A percentile compares a stretch with the other conserved stretches of the same genome.
Evolutionary conservation across 345 rosid genomes (phyloP).

Genomic region (Melastoma malabathricum): DNA sequence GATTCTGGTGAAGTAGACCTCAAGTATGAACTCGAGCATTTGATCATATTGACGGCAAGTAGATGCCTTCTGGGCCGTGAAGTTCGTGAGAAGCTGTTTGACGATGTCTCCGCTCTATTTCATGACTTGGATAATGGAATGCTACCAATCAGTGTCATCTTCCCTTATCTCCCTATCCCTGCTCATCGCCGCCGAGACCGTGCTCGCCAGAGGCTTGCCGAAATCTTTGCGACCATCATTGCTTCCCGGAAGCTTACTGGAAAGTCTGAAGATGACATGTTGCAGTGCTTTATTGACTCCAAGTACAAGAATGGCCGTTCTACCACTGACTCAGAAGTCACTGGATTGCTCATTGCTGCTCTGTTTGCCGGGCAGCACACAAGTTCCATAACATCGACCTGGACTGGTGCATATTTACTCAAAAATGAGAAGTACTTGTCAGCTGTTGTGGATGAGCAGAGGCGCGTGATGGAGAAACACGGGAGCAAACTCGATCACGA

Average conservation of each 20-base stretch:
- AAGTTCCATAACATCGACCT: constrained; percentile 91
- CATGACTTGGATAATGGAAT: constrained; percentile 96
- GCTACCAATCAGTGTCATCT: constrained; percentile 91
- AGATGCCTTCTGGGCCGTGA: constrained; percentile 88
- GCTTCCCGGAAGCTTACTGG: constrained; percentile 58
- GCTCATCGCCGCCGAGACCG: constrained; percentile 90
- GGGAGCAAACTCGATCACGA: constrained; percentile 88
- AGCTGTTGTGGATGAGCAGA: constrained; percentile 72
- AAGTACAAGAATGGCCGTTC: constrained; percentile 86
- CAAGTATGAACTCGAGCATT: constrained; percentile 78
- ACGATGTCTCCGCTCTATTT: constrained; percentile 82
- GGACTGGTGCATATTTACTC: constrained; percentile 94
- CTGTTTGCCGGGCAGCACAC: constrained; percentile 99
- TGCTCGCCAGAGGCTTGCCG: constrained; percentile 75
- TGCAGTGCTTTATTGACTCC: constrained; percentile 92
- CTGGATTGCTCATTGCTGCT: constrained; percentile 93
- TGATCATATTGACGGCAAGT: constrained; percentile 96
- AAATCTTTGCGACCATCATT: constrained; percentile 62
- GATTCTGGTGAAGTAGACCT: constrained; percentile 88
- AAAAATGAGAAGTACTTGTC: constrained; percentile 40
- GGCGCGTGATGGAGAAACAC: constrained; percentile 46
- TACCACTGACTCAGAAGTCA: constrained; percentile 77
- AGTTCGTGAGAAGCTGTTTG: constrained; percentile 92
- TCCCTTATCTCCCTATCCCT: constrained; percentile 83
- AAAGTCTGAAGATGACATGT: constrained; percentile 77